Percentiles rank a stretch among this genome's conserved stretches.
Evolutionary conservation across 805 yeast genomes (phyloP).

Genomic region (Candida montana): DNA sequence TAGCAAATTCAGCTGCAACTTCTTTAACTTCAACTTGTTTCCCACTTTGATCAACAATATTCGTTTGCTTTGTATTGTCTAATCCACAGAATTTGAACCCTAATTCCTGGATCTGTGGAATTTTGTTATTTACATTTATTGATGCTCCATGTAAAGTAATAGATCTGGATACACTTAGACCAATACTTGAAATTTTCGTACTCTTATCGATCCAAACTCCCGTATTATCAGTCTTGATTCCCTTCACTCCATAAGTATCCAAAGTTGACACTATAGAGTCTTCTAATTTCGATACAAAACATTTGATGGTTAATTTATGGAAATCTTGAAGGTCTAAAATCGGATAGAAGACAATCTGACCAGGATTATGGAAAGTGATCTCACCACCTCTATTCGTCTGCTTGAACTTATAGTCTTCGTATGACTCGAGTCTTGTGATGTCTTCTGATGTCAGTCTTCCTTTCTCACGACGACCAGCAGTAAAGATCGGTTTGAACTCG

Average conservation of each 20-base stretch:
- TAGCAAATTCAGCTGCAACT: conserved; percentile 40
- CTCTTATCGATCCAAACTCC: conserved; percentile 76
- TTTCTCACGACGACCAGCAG: conserved; percentile 85
- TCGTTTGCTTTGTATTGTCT: conserved; percentile 53
- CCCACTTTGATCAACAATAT: conserved; percentile 32
- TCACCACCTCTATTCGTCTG: conserved; percentile 92
- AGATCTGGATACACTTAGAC: conserved; percentile 78
- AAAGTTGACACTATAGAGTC: conserved; percentile 48
- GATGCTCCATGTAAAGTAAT: conserved; percentile 89
- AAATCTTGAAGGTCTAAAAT: conserved; percentile 66
- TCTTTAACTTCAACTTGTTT: conserved; percentile 23
- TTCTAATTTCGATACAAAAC: conserved; percentile 63
- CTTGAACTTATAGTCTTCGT: conserved; percentile 55
- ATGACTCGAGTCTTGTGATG: conserved; percentile 23
- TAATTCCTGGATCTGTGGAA: conserved; percentile 56
- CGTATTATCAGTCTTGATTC: conserved; percentile 56
- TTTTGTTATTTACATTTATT: conserved; percentile 70
- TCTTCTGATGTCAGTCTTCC: conserved; percentile 35
- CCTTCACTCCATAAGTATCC: conserved; percentile 34
- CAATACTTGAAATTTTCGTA: conserved; percentile 79
- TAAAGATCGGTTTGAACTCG: conserved; percentile 81
- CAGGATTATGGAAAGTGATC: conserved; percentile 94
- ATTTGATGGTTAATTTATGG: conserved; percentile 49
- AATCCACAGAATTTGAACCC: conserved; percentile 83
- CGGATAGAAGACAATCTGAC: conserved; percentile 85